Base-by-base conservation (phyloP, 139 green algal genomes). In the Chlorella sp. region DNA sequence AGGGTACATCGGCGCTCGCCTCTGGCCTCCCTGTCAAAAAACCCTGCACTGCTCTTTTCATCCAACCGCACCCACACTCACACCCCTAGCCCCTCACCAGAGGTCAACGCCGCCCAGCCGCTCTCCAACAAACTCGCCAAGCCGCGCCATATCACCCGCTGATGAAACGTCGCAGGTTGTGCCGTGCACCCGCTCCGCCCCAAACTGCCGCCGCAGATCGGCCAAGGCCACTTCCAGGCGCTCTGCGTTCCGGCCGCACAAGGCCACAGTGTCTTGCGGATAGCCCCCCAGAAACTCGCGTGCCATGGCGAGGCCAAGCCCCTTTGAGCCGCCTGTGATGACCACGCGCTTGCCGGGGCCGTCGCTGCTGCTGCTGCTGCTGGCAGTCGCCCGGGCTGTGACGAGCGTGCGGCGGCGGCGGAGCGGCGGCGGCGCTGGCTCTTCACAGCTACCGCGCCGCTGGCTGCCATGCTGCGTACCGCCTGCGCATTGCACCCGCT, bases 281-380 rank as follows among this genome's bases (percentile, higher is more conserved):
- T 60, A 60, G 51, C 51, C 9, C 9, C 17, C 32, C 20, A 93
- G 84, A 41, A 94, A 93, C 84, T 91, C 86, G 2, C 60, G 56
- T 1, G 84, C 87, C 90, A 91, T 48, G 28, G 79, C 80, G 34
- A 80, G 89, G 20, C 90, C 86, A 41, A 91, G 26, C 28, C 90
- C 90, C 70, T 75, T 85, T n/a, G 76, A 90, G 20, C 72, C 90
- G 24, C 90, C 90, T 2, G 89, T 91, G 62, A 92, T 88, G 26
- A 92, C 84, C 9, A 89, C 80, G 7, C 87, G 73, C 40, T 76
- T 82, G 56, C 36, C 22, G 4, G 13, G 46, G 44, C 46, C 41
- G 32, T 16, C 64, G 28, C 64, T 24, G 30, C 32, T 70, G 64
- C 64, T 40, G 32, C 64, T 70, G 64, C 30, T 38, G 32, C 60